Base-by-base conservation (phyloP, 768 basidiomycete species). In the Termitomyces sp. region DNA sequence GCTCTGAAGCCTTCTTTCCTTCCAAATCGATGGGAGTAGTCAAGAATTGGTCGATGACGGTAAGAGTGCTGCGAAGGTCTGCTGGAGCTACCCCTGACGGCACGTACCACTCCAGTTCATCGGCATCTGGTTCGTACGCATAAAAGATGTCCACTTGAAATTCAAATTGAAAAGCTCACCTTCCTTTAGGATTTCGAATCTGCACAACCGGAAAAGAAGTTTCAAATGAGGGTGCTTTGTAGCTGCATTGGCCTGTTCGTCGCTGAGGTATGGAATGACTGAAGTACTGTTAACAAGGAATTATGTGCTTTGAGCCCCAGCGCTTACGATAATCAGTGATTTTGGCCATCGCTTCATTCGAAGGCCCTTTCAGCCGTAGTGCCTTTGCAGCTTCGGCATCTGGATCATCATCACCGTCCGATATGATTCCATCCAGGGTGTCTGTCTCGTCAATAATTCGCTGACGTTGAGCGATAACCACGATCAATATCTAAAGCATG, bases 31-130 rank as follows among this genome's bases (percentile, higher is more conserved):
- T 79, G 1, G 97, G 97, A 29, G 76, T 79, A 66, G 80, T 76
- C 56, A 98, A 79, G 76, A 86, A 98, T 67, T 91, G 87, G 64
- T 86, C 79, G 70, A 98, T 88, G 59, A 94, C 84, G 50, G 80
- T 81, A 62, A 89, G 71, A 47, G 81, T 86, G 49, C 80, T 77
- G 66, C 85, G 78, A 33, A 98, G 74, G 47, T 88, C 82, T 6
- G 81, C 70, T 0, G 90, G 88, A 16, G 80, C 65, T 52, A 92
- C 76, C n/a, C 74, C 69, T 9, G 84, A 80, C 29, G 95, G 94
- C 47, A 97, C 79, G 57, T 83, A 85, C 94, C 94, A 98, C 66
- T 92, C 83, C 29, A 87, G 71, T 63, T 91, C 89, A 27, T 86
- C 83, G 27, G 78, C 80, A 61, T 80, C 88, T 88, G 16, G 12